These are phyloP conservation scores for Juglanconis sp. DNA, from an alignment of 2,329 filamentous ascomycete genomes.

Conservation along the genomic window DNA sequence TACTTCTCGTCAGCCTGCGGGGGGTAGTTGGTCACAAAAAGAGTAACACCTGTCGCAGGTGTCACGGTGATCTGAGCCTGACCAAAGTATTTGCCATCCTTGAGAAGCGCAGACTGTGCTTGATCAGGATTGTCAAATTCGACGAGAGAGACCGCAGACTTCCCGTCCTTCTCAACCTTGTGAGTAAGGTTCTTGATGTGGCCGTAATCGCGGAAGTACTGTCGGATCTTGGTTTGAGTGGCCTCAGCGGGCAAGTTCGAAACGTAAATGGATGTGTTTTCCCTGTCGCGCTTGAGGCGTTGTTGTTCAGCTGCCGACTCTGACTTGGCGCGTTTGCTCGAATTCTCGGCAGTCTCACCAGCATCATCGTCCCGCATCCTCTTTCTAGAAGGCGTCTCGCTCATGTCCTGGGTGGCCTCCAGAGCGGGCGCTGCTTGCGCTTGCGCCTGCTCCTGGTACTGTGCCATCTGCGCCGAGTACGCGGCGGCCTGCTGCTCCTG, in stretches of 20 bases:
- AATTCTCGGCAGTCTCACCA: constrained; percentile 47
- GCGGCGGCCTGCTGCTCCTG: constrained; percentile 63
- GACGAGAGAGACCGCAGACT: constrained; percentile 68
- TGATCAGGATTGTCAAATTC: constrained; percentile 84
- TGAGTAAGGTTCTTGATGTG: constrained; percentile 75
- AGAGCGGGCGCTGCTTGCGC: constrained; percentile 31
- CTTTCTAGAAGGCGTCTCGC: constrained; percentile 49
- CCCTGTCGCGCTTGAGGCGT: constrained; percentile 73
- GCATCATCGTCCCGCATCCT: constrained; percentile 67
- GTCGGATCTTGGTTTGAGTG: constrained; percentile 69
- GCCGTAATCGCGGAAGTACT: constrained; percentile 91
- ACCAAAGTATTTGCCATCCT: constrained; percentile 76
- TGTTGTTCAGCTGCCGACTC: constrained; percentile 31
- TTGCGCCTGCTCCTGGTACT: constrained; percentile 31
- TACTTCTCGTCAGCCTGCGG: constrained; percentile 69
- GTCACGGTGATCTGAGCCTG: constrained; percentile 71
- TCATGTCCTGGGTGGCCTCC: constrained; percentile 29
- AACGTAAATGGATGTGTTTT: constrained; percentile 83
- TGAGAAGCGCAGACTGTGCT: constrained; percentile 73
- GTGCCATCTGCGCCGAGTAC: constrained; percentile 47
- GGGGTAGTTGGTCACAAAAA: constrained; percentile 91
- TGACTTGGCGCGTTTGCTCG: constrained; percentile 65
- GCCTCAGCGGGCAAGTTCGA: constrained; percentile 69
- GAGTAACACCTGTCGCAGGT: constrained; percentile 72
- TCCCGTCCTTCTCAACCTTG: constrained; percentile 57